These are phyloP conservation scores for Scheffersomyces illinoinensis DNA, from an alignment of 1,139 yeast species.

Conservation along the genomic window DNA sequence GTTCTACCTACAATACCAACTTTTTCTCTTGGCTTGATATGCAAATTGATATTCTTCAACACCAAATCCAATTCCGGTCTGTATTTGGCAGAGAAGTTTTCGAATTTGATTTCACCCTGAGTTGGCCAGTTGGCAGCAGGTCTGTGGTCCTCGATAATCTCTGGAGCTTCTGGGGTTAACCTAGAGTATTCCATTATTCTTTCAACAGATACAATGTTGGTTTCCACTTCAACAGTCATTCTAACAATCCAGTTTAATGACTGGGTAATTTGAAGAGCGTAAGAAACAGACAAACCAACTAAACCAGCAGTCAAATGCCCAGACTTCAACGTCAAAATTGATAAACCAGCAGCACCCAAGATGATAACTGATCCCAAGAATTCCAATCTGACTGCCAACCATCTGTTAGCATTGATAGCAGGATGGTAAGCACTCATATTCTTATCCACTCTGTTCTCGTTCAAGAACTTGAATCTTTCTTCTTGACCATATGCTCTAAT, in stretches of 20 bases:
- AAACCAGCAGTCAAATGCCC: constrained; percentile 83
- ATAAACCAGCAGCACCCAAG: constrained; percentile 79
- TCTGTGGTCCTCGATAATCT: constrained; percentile 63
- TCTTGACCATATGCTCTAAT: constrained; percentile 87
- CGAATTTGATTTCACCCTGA: constrained; percentile 55
- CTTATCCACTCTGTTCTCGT: constrained; percentile 75
- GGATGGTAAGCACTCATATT: constrained; percentile 94
- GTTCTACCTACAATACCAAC: constrained; percentile 85
- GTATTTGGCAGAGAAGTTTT: constrained; percentile 65
- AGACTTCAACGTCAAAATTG: constrained; percentile 65
- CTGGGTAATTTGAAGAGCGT: constrained; percentile 90
- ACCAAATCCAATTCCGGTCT: constrained; percentile 61
- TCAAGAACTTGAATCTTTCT: constrained; percentile 68
- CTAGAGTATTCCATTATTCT: constrained; percentile 85
- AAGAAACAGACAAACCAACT: constrained; percentile 90
- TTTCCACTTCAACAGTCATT: constrained; percentile 97
- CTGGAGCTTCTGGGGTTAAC: constrained; percentile 81
- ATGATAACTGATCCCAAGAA: constrained; percentile 86
- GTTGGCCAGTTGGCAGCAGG: constrained; percentile 67
- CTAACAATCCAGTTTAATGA: constrained; percentile 95
- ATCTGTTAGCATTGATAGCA: constrained; percentile 89
- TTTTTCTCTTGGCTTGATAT: constrained; percentile 61
- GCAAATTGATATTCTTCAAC: constrained; percentile 51
- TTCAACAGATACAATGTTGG: constrained; percentile 95
- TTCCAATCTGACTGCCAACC: constrained; percentile 94